phyloP scores from a whole-genome alignment of 805 yeast genomes.

The Komagataella populi region DNA sequence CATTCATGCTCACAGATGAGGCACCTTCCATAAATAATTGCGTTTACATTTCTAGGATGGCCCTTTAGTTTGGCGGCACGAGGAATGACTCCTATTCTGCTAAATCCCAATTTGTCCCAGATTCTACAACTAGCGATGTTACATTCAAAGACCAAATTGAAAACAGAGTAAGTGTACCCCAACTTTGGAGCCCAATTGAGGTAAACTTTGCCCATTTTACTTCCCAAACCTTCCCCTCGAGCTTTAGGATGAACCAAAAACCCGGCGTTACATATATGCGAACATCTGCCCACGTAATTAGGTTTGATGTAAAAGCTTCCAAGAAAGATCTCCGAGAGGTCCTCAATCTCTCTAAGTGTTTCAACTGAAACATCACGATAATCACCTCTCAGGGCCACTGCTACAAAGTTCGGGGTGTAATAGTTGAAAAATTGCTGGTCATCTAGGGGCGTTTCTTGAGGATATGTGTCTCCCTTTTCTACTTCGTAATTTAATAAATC shows the following conservation, averaged over 20 bases:
- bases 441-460: conserved; percentile 29
- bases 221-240: conserved; percentile 56
- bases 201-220: conserved; percentile 53
- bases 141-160: conserved; percentile 75
- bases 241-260: conserved; percentile 49
- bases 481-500: conserved; percentile 51
- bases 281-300: conserved; percentile 71
- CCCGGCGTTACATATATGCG: conserved; percentile 83
- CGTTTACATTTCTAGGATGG: conserved; percentile 50
- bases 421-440: conserved; percentile 41
- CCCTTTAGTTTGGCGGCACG: conserved; percentile 69
- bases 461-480: conserved; percentile 67
- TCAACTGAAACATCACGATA: conserved; percentile 7
- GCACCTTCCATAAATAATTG: conserved; percentile 64
- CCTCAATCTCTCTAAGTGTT: conserved; percentile 10
- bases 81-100: conserved; percentile 60
- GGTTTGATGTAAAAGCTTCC: conserved; percentile 82
- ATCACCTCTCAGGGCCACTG: conserved; percentile 38
- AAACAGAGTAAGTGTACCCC: conserved; percentile 75
- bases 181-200: conserved; percentile 60
- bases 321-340: conserved; percentile 35
- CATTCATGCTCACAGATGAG: conserved; percentile 11
- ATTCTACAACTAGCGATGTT: conserved; percentile 62
- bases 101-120: conserved; percentile 80
- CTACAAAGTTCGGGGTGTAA: conserved; percentile 59